Percentiles rank a stretch among this genome's conserved stretches.
phyloP scores from a whole-genome alignment of 2,329 filamentous ascomycete genomes.

The Botrytis pseudocinerea region DNA sequence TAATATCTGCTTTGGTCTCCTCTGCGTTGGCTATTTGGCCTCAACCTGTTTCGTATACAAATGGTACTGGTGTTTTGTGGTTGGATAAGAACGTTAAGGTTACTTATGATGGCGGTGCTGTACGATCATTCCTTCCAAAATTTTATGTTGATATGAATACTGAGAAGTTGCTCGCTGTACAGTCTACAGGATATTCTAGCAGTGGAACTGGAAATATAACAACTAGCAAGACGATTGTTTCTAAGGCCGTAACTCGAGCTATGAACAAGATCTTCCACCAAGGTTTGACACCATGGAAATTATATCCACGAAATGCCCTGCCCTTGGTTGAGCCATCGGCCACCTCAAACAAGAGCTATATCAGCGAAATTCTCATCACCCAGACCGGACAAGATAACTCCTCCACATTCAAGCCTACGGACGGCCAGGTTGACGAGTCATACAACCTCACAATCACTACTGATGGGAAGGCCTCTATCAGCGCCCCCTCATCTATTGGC shows the following conservation, averaged over 20 bases:
- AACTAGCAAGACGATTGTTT: conserved; percentile 54
- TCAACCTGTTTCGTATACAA: conserved; percentile 51
- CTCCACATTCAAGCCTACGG: conserved; percentile 59
- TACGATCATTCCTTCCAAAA: conserved; percentile 49
- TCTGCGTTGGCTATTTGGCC: conserved; percentile 56
- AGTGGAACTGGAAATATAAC: conserved; percentile 20
- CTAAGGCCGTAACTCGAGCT: conserved; percentile 58
- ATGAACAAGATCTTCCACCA: conserved; percentile 64
- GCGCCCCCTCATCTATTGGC: conserved; percentile 66
- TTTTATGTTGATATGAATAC: conserved; percentile 30
- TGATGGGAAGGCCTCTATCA: conserved; percentile 61
- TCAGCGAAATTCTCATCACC: conserved; percentile 62
- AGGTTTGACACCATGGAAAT: conserved; percentile 76
- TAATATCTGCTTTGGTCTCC: conserved; percentile 29
- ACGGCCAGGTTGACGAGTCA: conserved; percentile 70
- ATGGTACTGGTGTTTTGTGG: conserved; percentile 54
- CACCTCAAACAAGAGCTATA: conserved; percentile 47
- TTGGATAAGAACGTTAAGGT: conserved; percentile 54
- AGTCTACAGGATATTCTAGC: conserved; percentile 25
- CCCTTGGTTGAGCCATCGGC: conserved; percentile 63
- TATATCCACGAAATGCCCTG: conserved; percentile 60
- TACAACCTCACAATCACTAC: conserved; percentile 65
- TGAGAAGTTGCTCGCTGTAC: conserved; percentile 33
- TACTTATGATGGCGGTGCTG: conserved; percentile 59
- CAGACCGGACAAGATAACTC: conserved; percentile 57